A percentile compares a stretch with the other conserved stretches of the same genome.
These are phyloP conservation scores for Sarocladiaceae sp. DNA, from an alignment of 2,329 filamentous ascomycete species.

Conservation along the genomic window DNA sequence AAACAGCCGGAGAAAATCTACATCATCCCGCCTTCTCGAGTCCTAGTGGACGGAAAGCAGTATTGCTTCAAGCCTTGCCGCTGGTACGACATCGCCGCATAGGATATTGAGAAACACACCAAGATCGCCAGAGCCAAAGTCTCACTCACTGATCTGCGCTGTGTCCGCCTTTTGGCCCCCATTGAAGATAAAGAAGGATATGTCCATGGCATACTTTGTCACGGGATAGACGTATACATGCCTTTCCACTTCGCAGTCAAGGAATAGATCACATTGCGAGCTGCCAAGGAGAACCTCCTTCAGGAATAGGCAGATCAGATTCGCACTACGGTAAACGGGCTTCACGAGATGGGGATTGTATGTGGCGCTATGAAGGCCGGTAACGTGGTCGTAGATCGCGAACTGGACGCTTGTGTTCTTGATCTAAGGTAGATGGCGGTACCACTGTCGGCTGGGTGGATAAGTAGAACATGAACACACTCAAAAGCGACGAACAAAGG, in stretches of 20 bases:
- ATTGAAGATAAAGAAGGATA: not conserved
- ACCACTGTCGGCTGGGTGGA: conserved; percentile 21
- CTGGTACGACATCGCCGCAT: not conserved
- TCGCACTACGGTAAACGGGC: conserved; percentile 9
- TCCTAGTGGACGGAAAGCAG: not conserved
- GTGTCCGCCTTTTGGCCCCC: not conserved
- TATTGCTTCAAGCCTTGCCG: not conserved
- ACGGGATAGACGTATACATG: not conserved
- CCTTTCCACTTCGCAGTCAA: not conserved
- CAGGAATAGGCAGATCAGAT: conserved; percentile 17
- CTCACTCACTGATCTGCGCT: not conserved
- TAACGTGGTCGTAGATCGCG: conserved; percentile 22
- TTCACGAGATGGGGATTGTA: conserved; percentile 18
- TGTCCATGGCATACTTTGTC: not conserved
- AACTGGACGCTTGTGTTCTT: conserved; percentile 22
- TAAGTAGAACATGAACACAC: conserved; percentile 13
- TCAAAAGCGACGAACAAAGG: conserved; percentile 10
- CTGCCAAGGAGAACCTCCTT: not conserved
- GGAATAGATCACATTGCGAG: not conserved
- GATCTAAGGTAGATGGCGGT: conserved; percentile 25
- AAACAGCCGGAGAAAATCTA: not conserved
- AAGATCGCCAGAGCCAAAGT: not conserved
- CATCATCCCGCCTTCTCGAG: not conserved
- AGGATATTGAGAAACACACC: not conserved
- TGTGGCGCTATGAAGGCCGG: conserved; percentile 26